These are phyloP conservation scores for Imleria badia DNA, from an alignment of 768 basidiomycete species.

Conservation along the genomic window DNA sequence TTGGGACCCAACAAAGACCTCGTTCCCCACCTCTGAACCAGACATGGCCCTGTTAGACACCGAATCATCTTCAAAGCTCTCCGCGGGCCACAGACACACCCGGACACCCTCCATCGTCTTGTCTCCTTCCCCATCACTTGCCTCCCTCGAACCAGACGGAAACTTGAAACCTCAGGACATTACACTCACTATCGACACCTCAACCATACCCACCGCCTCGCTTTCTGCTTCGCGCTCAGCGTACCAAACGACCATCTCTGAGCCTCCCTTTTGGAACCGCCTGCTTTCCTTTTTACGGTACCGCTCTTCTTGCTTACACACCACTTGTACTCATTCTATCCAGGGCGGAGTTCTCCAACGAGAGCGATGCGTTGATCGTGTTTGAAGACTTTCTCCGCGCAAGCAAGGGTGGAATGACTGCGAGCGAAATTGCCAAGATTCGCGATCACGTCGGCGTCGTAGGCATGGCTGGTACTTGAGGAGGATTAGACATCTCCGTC, in stretches of 20 bases:
- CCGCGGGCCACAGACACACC: constrained; percentile 45
- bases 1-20: constrained; percentile 54
- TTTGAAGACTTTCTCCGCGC: constrained; percentile 89
- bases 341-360: constrained; percentile 62
- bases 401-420: constrained; percentile 75
- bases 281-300: constrained; percentile 65
- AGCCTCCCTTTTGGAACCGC: constrained; percentile 79
- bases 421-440: constrained; percentile 89
- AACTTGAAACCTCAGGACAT: constrained; percentile 52
- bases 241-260: constrained; percentile 53
- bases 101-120: constrained; percentile 79
- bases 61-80: constrained; percentile 26
- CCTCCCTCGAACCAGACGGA: constrained; percentile 40
- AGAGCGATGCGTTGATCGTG: constrained; percentile 62
- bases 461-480: constrained; percentile 84
- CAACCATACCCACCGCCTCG: constrained; percentile 46
- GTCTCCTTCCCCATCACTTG: constrained; percentile 67
- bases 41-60: constrained; percentile 21
- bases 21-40: constrained; percentile 22
- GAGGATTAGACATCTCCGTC: neutral
- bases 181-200: constrained; percentile 64
- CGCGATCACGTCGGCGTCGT: constrained; percentile 83
- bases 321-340: neutral
- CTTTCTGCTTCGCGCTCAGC: constrained; percentile 34
- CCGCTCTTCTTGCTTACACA: neutral